A percentile compares a stretch with the other conserved stretches of the same genome.
These are phyloP conservation scores for Warburgia ugandensis DNA, from an alignment of 164 flowering plant species.

Conservation along the genomic window DNA sequence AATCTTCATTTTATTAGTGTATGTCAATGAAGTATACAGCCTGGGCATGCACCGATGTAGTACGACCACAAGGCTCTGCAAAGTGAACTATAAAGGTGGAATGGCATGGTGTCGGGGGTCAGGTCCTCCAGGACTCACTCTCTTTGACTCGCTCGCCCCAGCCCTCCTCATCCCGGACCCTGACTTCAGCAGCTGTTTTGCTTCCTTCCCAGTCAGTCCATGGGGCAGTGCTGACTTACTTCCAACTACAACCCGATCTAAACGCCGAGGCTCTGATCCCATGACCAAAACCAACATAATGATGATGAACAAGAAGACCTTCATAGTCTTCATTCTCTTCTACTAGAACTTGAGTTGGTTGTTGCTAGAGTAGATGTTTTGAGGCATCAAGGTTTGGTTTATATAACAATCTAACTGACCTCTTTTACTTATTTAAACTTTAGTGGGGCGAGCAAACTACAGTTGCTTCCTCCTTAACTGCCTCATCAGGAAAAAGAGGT, in stretches of 20 bases:
- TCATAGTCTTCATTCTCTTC: conserved; percentile 4
- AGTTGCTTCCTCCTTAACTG: too few relatives aligned
- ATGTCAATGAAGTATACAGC: too few relatives aligned
- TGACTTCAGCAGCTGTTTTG: background rate
- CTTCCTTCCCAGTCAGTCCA: background rate
- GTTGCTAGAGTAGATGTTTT: too few relatives aligned
- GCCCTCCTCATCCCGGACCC: background rate
- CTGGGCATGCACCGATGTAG: too few relatives aligned
- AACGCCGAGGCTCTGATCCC: conserved; percentile 3
- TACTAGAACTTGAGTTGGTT: background rate
- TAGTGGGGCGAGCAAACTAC: too few relatives aligned
- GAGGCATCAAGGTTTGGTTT: too few relatives aligned
- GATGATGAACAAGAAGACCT: background rate
- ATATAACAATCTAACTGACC: too few relatives aligned
- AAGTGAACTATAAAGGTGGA: background rate
- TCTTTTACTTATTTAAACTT: too few relatives aligned
- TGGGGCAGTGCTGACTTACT: background rate
- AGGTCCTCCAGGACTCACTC: conserved; percentile 20
- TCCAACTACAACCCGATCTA: background rate
- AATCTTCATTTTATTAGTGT: too few relatives aligned
- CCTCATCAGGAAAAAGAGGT: too few relatives aligned
- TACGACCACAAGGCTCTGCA: too few relatives aligned
- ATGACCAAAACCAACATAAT: conserved; percentile 1
- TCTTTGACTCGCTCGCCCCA: background rate
- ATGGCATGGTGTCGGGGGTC: conserved; percentile 17